Percentiles rank a stretch among this genome's conserved stretches.
These are phyloP conservation scores for Lentinula novae-zelandiae DNA, from an alignment of 1,284 basidiomycete genomes.

Conservation along the genomic window DNA sequence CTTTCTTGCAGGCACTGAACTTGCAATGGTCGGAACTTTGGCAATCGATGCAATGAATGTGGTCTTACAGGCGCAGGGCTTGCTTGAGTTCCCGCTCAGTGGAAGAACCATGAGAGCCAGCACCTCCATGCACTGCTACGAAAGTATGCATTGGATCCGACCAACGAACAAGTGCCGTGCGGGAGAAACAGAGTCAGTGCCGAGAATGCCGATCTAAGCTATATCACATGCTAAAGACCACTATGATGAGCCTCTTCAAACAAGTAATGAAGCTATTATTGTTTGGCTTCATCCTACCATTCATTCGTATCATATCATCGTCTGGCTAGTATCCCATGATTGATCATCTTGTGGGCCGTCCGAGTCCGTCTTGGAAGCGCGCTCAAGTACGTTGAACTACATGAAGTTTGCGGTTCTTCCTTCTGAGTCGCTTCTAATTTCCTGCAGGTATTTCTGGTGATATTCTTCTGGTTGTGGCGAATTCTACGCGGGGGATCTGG, in stretches of 20 bases:
- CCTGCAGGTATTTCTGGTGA: constrained; percentile 75
- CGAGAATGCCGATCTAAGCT: neutral
- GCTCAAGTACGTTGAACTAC: constrained; percentile 47
- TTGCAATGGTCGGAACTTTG: neutral
- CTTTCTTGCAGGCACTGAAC: constrained; percentile 39
- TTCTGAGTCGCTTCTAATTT: neutral
- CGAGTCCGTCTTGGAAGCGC: constrained; percentile 73
- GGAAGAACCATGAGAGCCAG: constrained; percentile 48
- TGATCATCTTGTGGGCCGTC: constrained; percentile 79
- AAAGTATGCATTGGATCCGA: constrained; percentile 12
- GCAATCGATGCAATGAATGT: neutral
- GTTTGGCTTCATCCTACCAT: neutral
- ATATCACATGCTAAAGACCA: neutral
- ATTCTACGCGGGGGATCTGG: constrained; percentile 67
- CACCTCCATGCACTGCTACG: constrained; percentile 67
- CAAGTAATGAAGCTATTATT: constrained; percentile 1
- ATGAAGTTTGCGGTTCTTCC: neutral
- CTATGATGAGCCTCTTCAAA: neutral
- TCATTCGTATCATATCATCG: neutral
- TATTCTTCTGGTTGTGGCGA: constrained; percentile 87
- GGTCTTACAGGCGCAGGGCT: constrained; percentile 47
- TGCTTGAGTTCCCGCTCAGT: constrained; percentile 48
- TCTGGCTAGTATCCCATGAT: constrained; percentile 52
- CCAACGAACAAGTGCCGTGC: neutral
- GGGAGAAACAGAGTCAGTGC: neutral